Evolutionary conservation across 805 yeast genomes (phyloP).

Genomic region (Suhomyces vadensis): DNA sequence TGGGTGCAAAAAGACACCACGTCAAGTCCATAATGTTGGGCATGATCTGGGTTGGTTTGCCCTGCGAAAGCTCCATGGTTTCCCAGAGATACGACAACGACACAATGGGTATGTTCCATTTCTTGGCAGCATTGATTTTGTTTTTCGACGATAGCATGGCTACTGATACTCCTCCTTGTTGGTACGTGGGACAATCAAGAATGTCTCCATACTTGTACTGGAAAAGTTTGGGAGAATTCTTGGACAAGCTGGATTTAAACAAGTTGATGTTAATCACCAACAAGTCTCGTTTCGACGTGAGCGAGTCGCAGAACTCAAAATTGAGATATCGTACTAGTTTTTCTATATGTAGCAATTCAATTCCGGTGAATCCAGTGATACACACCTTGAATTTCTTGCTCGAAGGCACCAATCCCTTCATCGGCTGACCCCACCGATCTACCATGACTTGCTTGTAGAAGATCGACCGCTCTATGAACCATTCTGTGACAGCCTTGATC

Average conservation of each 20-base stretch:
- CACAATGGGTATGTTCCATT: slow-evolving; percentile 59
- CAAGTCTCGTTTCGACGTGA: slow-evolving; percentile 54
- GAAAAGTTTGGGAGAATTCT: slow-evolving; percentile 45
- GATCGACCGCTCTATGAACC: slow-evolving; percentile 76
- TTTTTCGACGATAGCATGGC: slow-evolving; percentile 47
- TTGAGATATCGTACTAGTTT: slow-evolving; percentile 60
- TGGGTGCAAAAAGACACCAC: slow-evolving; percentile 62
- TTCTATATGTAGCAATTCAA: slow-evolving; percentile 68
- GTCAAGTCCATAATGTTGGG: slow-evolving; percentile 46
- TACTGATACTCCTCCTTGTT: slow-evolving; percentile 34
- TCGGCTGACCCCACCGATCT: slow-evolving; percentile 69
- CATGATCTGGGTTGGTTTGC: slow-evolving; percentile 16
- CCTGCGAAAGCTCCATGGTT: slow-evolving; percentile 35
- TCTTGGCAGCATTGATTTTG: slow-evolving; percentile 59
- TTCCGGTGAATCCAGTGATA: slow-evolving; percentile 75
- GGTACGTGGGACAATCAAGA: slow-evolving; percentile 36
- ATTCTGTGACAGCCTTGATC: slow-evolving; percentile 61
- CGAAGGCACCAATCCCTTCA: slow-evolving; percentile 32
- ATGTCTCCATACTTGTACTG: slow-evolving; percentile 34
- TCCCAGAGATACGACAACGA: slow-evolving; percentile 58
- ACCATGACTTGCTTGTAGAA: slow-evolving; percentile 48
- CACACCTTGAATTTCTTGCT: slow-evolving; percentile 39
- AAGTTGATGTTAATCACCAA: slow-evolving; percentile 54
- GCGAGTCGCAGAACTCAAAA: slow-evolving; percentile 48
- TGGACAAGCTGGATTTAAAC: slow-evolving; percentile 38